Conservation (phyloP, 202 grass and related monocot genomes). For the Setaria viridis region DNA sequence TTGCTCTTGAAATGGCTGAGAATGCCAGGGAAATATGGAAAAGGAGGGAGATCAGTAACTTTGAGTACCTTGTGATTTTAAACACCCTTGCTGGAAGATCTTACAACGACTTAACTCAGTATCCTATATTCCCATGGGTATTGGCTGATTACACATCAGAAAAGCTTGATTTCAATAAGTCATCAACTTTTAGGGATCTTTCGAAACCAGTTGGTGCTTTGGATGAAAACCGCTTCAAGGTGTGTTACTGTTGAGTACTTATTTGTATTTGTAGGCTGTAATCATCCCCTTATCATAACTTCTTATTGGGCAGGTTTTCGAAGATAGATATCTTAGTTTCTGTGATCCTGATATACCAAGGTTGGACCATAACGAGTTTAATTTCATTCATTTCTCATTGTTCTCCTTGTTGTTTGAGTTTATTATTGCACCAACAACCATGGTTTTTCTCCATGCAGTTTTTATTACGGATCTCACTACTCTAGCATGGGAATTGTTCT, state of each 20-base stretch:
- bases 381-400: conserved; percentile 4
- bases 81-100: conserved; percentile 95
- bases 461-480: conserved; percentile 99
- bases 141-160: conserved; percentile 93
- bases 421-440: not conserved
- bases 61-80: conserved; percentile 94
- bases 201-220: conserved; percentile 95
- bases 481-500: conserved; percentile 99
- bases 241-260: conserved; percentile 40
- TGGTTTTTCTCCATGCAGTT: conserved; percentile 62
- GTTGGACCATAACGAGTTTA: conserved; percentile 46
- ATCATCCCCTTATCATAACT: conserved; percentile 6
- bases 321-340: conserved; percentile 96
- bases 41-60: conserved; percentile 95
- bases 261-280: conserved; percentile 4
- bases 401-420: not conserved
- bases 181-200: conserved; percentile 94
- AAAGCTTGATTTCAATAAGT: conserved; percentile 96
- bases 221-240: conserved; percentile 91
- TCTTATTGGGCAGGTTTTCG: conserved; percentile 77
- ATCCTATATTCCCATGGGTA: conserved; percentile 96
- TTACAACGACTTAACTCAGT: conserved; percentile 97
- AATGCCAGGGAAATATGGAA: conserved; percentile 87
- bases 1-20: conserved; percentile 93
- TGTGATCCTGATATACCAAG: conserved; percentile 98